Percentiles rank a stretch among this genome's conserved stretches.
Evolutionary conservation across 805 yeast genomes (phyloP).

Genomic region (Candida maris): DNA sequence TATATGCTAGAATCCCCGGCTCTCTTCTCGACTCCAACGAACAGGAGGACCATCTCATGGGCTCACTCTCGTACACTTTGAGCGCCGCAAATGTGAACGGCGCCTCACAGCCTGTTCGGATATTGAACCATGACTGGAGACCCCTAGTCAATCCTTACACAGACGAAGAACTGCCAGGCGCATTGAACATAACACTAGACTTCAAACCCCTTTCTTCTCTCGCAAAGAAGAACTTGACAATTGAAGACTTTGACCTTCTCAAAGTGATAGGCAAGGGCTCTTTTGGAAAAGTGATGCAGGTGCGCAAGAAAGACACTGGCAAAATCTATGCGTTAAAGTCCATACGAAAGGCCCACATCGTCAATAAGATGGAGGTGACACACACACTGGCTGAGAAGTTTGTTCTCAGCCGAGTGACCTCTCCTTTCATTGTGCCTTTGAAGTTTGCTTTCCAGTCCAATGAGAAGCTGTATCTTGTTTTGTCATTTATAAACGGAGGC

Average conservation of each 20-base stretch:
- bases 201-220: constrained; percentile 33
- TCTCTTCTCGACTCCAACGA: constrained; percentile 41
- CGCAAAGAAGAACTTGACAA: constrained; percentile 60
- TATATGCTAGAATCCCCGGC: constrained; percentile 75
- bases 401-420: constrained; percentile 86
- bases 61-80: constrained; percentile 63
- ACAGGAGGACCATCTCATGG: constrained; percentile 68
- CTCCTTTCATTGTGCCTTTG: constrained; percentile 94
- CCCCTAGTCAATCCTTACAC: constrained; percentile 31
- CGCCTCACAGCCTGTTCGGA: constrained; percentile 43
- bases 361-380: constrained; percentile 89
- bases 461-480: constrained; percentile 86
- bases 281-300: constrained; percentile 99
- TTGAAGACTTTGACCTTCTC: constrained; percentile 87
- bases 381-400: constrained; percentile 97
- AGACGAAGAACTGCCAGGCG: constrained; percentile 29
- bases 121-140: constrained; percentile 64
- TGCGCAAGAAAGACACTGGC: constrained; percentile 89
- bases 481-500: constrained; percentile 95
- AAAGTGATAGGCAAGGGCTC: constrained; percentile 98
- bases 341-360: constrained; percentile 89
- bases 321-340: constrained; percentile 94
- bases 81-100: constrained; percentile 16
- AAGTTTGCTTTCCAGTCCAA: constrained; percentile 96
- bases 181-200: constrained; percentile 39